phyloP scores from a whole-genome alignment of 2,329 filamentous ascomycete species.

The Arthrobotrys sinensis region DNA sequence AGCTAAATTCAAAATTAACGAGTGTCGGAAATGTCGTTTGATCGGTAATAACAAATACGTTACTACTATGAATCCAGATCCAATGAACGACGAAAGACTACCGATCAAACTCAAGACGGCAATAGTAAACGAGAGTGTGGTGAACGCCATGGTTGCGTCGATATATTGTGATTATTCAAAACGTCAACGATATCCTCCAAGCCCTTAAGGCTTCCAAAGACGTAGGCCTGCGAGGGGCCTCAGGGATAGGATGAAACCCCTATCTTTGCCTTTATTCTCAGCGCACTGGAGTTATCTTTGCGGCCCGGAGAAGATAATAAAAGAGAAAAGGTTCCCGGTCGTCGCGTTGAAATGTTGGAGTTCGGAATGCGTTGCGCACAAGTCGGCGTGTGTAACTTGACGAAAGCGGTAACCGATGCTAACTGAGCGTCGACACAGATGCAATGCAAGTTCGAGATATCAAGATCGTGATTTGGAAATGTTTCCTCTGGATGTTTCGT shows the following conservation, averaged over 20 bases:
- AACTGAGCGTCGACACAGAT: neutral
- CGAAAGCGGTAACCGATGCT: slow-evolving; percentile 19
- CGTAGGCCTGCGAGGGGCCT: slow-evolving; percentile 19
- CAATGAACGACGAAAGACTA: slow-evolving; percentile 55
- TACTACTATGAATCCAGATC: slow-evolving; percentile 56
- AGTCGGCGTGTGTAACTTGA: slow-evolving; percentile 20
- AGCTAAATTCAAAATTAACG: slow-evolving; percentile 59
- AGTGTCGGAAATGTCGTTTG: slow-evolving; percentile 60
- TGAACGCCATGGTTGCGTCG: slow-evolving; percentile 37
- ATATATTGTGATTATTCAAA: neutral
- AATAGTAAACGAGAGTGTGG: slow-evolving; percentile 45
- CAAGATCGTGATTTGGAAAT: neutral
- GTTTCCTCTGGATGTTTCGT: slow-evolving; percentile 19
- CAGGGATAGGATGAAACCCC: slow-evolving; percentile 5
- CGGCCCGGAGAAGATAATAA: too few relatives aligned
- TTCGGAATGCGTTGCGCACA: slow-evolving; percentile 15
- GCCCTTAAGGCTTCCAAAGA: slow-evolving; percentile 8
- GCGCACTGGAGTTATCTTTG: neutral
- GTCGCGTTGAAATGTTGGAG: slow-evolving; percentile 3
- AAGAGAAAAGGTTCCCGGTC: neutral
- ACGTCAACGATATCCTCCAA: slow-evolving; percentile 7
- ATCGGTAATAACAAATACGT: slow-evolving; percentile 59
- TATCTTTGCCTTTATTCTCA: neutral
- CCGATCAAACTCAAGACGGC: slow-evolving; percentile 53
- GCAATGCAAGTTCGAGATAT: slow-evolving; percentile 5